A percentile compares a stretch with the other conserved stretches of the same genome.
Conservation (phyloP, 176 grass and related monocot genomes). For the Aegilops speltoides region DNA sequence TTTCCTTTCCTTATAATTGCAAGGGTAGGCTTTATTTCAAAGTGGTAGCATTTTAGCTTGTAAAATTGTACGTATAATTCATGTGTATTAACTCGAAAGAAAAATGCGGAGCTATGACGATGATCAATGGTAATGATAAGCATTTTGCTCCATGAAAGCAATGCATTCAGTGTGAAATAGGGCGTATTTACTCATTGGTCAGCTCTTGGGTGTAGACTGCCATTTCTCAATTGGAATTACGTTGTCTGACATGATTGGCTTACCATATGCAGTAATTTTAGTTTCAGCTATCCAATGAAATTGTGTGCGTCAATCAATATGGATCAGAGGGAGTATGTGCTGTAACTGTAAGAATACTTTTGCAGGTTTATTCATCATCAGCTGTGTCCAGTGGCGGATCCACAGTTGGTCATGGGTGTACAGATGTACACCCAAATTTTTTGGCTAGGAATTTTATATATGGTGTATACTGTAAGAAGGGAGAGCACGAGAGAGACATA, state of each 20-base stretch:
- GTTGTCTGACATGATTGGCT: background rate
- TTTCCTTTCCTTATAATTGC: slow-evolving; percentile 16
- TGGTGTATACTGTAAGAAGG: too few species aligned
- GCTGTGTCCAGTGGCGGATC: too few species aligned
- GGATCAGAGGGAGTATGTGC: background rate
- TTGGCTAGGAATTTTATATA: too few species aligned
- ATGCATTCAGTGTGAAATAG: background rate
- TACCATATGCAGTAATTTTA: background rate
- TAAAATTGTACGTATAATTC: slow-evolving; percentile 50
- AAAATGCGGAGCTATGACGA: slow-evolving; percentile 14
- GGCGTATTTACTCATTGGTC: background rate
- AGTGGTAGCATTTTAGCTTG: slow-evolving; percentile 40
- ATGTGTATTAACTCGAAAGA: slow-evolving; percentile 24
- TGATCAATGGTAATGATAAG: slow-evolving; percentile 17
- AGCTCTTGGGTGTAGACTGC: background rate
- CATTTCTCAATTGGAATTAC: background rate
- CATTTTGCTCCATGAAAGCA: slow-evolving; percentile 35
- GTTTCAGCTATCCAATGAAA: background rate
- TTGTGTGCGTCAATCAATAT: too few species aligned
- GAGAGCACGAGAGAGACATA: too few species aligned
- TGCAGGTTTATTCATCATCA: background rate
- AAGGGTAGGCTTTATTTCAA: slow-evolving; percentile 31
- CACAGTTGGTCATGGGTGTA: too few species aligned
- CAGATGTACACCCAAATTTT: too few species aligned
- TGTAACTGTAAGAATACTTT: background rate